These are phyloP conservation scores for Abrus precatorius DNA, from an alignment of 306 rosid genomes.

Conservation along the genomic window DNA sequence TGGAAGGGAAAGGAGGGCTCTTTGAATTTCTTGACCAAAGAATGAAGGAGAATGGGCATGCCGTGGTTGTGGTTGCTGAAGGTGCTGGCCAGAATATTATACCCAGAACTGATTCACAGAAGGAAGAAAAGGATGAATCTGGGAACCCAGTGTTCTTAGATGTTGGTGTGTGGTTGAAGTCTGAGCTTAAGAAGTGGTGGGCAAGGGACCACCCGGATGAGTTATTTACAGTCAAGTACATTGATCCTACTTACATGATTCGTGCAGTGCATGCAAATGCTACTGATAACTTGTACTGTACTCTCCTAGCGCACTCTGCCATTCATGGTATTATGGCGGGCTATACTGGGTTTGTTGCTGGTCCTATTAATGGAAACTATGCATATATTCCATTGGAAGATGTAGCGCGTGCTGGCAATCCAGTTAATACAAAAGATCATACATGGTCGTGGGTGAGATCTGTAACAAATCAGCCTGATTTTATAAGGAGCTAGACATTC, in stretches of 20 bases:
- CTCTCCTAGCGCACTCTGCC: constrained; percentile 86
- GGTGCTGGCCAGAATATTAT: constrained; percentile 87
- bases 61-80: constrained; percentile 86
- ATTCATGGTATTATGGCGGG: constrained; percentile 94
- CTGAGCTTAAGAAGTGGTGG: constrained; percentile 90
- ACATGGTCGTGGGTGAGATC: constrained; percentile 98
- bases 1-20: constrained; percentile 90
- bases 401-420: constrained; percentile 72
- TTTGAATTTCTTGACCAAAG: constrained; percentile 68
- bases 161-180: constrained; percentile 84
- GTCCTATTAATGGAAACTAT: constrained; percentile 73
- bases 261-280: constrained; percentile 90
- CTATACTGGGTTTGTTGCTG: constrained; percentile 83
- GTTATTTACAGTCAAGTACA: constrained; percentile 74
- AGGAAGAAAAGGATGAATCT: constrained; percentile 77
- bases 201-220: constrained; percentile 67
- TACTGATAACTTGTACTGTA: constrained; percentile 78
- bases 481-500: constrained; percentile 47
- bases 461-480: constrained; percentile 87
- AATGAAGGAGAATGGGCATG: constrained; percentile 75
- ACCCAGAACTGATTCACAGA: constrained; percentile 71
- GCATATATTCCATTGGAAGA: constrained; percentile 87
- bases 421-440: constrained; percentile 69
- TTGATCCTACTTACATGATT: constrained; percentile 93
- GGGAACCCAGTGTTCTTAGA: constrained; percentile 81